Evolutionary conservation across 495 filamentous ascomycete genomes (phyloP), one percentile per base, ranked within the genome.

Genomic region (Tetracladium marchalianum): DNA sequence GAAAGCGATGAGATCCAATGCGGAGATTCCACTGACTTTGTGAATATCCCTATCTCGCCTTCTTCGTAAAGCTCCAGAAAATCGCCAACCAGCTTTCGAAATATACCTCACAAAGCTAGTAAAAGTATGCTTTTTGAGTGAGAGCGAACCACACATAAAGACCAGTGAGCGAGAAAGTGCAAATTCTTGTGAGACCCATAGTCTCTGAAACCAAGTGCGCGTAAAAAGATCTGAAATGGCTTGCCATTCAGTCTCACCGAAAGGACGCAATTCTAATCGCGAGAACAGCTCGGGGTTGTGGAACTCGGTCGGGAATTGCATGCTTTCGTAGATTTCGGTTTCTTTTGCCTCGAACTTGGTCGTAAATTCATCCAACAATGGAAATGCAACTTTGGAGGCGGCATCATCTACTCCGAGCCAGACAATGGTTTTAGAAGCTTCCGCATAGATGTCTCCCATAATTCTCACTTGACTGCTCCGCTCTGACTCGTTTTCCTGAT

Each of bases 321-420:
- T 27, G 22, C 22, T 27, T 27, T 27, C 22, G 3, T 27, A 7
- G 7, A 27, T 7, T 50, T 49, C 1, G 31, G 39, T 7, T 39
- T 15, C 27, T 2, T 53, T 44, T 9, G 39, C 43, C 9, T 42
- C 12, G 5, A 35, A 41, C 10, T 53, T 11, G 13, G 31, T 12
- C 4, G 31, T 50, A 11, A 54, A 37, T 12, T 15, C 31, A 5
- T 22, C 22, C 24, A 57, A 47, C 24, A 54, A 35, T 17, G 52
- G 41, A 22, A 44, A 41, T 12, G 58, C 55, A 15, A 40, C 31
- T 12, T n/a, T 13, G 9, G 51, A 56, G 11, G 22, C 39, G 5
- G 42, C 32, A 41, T 51, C 44, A 12, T 43, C 33, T n/a, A 46
- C n/a, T 2, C 58, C 58, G n/a, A 61, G 47, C 58, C 58, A 61